Evolutionary conservation across 192 early-diverging fungal species (phyloP).

Genomic region (Gamsiella multidivaricata): DNA sequence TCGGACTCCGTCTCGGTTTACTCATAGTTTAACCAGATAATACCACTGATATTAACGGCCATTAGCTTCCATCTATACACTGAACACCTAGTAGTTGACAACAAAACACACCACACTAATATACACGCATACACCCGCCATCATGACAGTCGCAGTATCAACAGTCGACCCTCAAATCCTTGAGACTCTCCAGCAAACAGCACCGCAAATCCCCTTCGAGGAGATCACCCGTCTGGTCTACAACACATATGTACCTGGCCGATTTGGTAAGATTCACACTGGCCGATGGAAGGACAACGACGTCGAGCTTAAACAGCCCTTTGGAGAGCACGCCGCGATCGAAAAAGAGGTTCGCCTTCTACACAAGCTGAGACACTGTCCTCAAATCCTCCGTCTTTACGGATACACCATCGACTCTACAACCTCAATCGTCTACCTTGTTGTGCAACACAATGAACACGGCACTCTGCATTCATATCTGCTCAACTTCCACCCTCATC

Average conservation of each 20-base stretch:
- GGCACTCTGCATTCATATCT: conserved; percentile 47
- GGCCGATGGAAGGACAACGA: conserved; percentile 49
- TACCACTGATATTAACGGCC: too few species aligned
- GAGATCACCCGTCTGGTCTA: conserved; percentile 23
- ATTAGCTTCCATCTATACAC: too few species aligned
- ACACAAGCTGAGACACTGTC: conserved; percentile 20
- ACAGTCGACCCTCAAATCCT: conserved; percentile 24
- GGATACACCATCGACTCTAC: conserved; percentile 41
- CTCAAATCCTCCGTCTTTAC: conserved; percentile 32
- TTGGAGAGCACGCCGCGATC: conserved; percentile 19
- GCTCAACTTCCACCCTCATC: conserved; percentile 39
- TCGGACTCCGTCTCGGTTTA: too few species aligned
- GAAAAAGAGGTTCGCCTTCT: conserved; percentile 34
- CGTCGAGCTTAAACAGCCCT: conserved; percentile 25
- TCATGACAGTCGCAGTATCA: conserved; percentile 41
- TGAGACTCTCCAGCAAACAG: conserved; percentile 17
- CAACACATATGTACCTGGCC: conserved; percentile 37
- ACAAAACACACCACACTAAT: conserved; percentile 4
- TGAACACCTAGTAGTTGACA: too few species aligned
- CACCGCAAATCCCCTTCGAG: conserved; percentile 29
- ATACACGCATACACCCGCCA: neutral
- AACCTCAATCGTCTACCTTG: conserved; percentile 16
- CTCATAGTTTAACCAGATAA: too few species aligned
- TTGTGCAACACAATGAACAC: conserved; percentile 47
- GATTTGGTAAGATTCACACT: conserved; percentile 20